Evolutionary conservation across 192 early-diverging fungal species (phyloP).

Genomic region (Linnemannia zychae): DNA sequence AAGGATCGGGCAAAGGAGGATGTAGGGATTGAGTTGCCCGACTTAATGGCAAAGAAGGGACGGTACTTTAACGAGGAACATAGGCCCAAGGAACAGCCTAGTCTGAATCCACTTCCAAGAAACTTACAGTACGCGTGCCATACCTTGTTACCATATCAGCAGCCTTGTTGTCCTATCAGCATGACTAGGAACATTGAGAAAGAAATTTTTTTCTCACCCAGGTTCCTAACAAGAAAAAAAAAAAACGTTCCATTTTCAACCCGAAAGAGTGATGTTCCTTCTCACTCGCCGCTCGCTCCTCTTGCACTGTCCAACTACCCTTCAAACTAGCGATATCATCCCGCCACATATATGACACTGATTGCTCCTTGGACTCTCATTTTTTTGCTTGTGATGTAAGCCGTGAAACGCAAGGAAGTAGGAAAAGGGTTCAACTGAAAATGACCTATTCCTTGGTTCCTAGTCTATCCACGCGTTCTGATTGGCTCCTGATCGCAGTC

Average conservation of each 20-base stretch:
- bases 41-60: background rate
- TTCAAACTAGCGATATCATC: background rate
- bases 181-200: background rate
- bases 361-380: no score
- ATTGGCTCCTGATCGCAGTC: no score
- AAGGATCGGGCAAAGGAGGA: background rate
- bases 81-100: background rate
- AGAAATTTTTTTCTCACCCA: background rate
- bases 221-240: background rate
- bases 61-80: background rate
- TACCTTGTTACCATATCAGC: no score
- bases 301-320: no score
- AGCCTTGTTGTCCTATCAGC: background rate
- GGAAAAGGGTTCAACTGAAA: no score
- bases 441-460: no score
- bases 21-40: background rate
- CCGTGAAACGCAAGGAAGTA: no score
- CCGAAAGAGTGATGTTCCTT: background rate
- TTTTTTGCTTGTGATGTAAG: no score
- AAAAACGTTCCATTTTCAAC: background rate
- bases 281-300: no score
- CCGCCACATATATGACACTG: background rate
- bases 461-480: no score
- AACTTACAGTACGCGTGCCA: no score
- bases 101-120: conserved; percentile 1